Evolutionary conservation across 2,329 filamentous ascomycete genomes (phyloP), one percentile per base, ranked within the genome.

Genomic region (Drechslerella coelobrocha): DNA sequence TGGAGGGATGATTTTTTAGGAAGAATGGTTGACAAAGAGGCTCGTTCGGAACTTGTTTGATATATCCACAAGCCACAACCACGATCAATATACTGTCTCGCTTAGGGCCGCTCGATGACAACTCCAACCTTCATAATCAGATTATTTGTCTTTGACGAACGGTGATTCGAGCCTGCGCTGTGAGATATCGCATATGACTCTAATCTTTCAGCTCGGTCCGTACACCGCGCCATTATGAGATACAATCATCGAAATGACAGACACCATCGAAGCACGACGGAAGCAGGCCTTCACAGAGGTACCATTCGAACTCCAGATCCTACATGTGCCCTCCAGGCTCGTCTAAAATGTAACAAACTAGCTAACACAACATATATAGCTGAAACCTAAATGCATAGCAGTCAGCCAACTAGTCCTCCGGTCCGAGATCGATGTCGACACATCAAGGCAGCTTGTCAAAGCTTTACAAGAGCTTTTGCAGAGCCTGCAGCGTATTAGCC

Each of bases 311-410:
- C 2, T 19, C 21, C 48, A 52, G n/a, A n/a, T n/a, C n/a, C n/a
- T n/a, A n/a, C n/a, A n/a, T n/a, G n/a, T 17, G 23, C 21, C 19
- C 8, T 24, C 45, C 51, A 41, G 26, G 48, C 34, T 17, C 23
- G n/a, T 21, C 17, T 14, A 21, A 55, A 51, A 45, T 54, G 12
- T 17, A 14, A 47, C 26, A 41, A 34, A 6, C 24, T 37, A 47
- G 17, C 76, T 73, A 76, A 77, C 45, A 26, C 7, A 21, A 5
- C 21, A 29, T 34, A 17, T n/a, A 39, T 47, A 88, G 86, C 82
- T 88, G 68, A 88, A 88, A 78, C 85, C 86, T 77, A 82, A 79
- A 73, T 88, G 86, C 74, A 81, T 88, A 61, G 81, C 82, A 62
- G 83, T 88, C 72, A 87, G 84, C 78, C 81, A 85, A 76, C 78